Conservation (phyloP, 352 stramenopile species). For the Phytophthora agathidicida region DNA sequence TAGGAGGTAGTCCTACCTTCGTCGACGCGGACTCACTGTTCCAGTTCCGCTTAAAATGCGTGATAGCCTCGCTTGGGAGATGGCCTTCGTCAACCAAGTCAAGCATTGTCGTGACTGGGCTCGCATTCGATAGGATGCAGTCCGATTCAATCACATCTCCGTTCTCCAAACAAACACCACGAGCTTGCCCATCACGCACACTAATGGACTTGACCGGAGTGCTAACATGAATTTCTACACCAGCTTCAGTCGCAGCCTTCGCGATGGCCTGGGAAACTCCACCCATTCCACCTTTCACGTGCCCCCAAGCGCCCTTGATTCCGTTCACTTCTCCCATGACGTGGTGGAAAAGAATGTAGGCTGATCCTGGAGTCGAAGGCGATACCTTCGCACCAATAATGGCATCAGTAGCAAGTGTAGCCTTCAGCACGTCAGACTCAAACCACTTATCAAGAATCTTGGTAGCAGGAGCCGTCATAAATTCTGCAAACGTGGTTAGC, state of each 20-base stretch:
- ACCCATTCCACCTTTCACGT: slow-evolving; percentile 92
- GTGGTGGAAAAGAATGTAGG: slow-evolving; percentile 92
- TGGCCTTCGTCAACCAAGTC: slow-evolving; percentile 70
- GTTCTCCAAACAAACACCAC: slow-evolving; percentile 66
- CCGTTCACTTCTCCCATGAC: slow-evolving; percentile 93
- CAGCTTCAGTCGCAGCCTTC: slow-evolving; percentile 62
- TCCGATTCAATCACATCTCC: slow-evolving; percentile 61
- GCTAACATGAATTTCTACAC: slow-evolving; percentile 76
- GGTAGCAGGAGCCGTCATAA: slow-evolving; percentile 86
- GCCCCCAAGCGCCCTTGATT: slow-evolving; percentile 87
- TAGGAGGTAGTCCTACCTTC: slow-evolving; percentile 46
- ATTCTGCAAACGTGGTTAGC: slow-evolving; percentile 84
- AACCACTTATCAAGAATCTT: slow-evolving; percentile 93
- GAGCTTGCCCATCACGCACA: slow-evolving; percentile 45
- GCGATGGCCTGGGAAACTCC: slow-evolving; percentile 72
- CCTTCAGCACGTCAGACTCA: slow-evolving; percentile 89
- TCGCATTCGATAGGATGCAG: slow-evolving; percentile 83
- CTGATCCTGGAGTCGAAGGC: slow-evolving; percentile 84
- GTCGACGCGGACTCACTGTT: slow-evolving; percentile 82
- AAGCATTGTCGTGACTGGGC: slow-evolving; percentile 83
- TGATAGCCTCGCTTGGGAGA: slow-evolving; percentile 59
- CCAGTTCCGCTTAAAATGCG: slow-evolving; percentile 83
- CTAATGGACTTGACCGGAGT: slow-evolving; percentile 71
- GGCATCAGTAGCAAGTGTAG: slow-evolving; percentile 91
- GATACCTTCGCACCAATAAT: slow-evolving; percentile 87